Evolutionary conservation across 306 rosid genomes (phyloP).

Genomic region (Trichosanthes cucumerina): DNA sequence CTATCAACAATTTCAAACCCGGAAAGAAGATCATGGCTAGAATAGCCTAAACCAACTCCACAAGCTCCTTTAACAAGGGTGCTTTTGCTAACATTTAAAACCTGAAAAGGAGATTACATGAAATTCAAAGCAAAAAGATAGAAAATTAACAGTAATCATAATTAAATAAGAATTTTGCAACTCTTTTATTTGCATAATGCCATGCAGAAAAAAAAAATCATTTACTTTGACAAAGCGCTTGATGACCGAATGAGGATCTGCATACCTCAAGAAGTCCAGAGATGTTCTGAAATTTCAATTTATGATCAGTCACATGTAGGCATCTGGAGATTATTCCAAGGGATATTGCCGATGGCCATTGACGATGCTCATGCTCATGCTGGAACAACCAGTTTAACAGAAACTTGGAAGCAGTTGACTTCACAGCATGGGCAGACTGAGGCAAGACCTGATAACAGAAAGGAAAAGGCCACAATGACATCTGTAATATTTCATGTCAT

Average conservation of each 20-base stretch:
- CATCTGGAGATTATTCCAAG: conserved; percentile 84
- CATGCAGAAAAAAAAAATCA: neutral
- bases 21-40: conserved; percentile 79
- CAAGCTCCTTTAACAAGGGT: conserved; percentile 89
- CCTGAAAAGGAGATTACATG: conserved; percentile 33
- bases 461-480: neutral
- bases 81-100: conserved; percentile 57
- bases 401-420: conserved; percentile 85
- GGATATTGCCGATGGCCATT: conserved; percentile 90
- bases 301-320: conserved; percentile 86
- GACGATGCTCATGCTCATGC: conserved; percentile 81
- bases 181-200: neutral
- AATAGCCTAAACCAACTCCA: conserved; percentile 88
- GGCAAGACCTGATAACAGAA: conserved; percentile 59
- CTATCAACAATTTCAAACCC: conserved; percentile 49
- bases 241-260: neutral
- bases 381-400: conserved; percentile 86
- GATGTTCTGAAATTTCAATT: conserved; percentile 66
- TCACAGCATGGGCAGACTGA: conserved; percentile 71
- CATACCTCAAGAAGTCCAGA: conserved; percentile 77
- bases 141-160: neutral
- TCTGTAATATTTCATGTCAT: neutral
- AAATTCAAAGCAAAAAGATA: neutral
- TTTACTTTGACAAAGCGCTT: neutral
- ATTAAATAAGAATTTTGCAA: neutral